These are phyloP conservation scores for Puccinia novopanici DNA, from an alignment of 1,284 basidiomycete genomes.

Conservation along the genomic window DNA sequence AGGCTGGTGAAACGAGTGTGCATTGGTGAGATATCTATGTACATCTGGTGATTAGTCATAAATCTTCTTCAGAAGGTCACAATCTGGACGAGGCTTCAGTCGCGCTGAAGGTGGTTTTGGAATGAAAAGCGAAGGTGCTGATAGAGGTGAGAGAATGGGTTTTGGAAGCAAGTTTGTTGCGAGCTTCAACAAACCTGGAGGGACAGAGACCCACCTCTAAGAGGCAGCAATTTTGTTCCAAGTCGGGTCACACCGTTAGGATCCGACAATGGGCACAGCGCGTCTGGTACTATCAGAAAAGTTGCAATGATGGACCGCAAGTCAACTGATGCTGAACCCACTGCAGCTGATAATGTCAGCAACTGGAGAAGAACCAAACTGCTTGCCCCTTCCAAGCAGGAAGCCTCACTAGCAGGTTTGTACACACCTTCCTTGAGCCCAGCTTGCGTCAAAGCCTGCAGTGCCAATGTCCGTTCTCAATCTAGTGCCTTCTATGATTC, in stretches of 20 bases:
- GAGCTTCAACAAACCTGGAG: slow-evolving; percentile 33
- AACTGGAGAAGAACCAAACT: slow-evolving; percentile 42
- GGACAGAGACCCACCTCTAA: slow-evolving; percentile 34
- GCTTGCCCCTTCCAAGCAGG: slow-evolving; percentile 5
- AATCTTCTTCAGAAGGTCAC: not conserved
- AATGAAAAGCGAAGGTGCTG: slow-evolving; percentile 28
- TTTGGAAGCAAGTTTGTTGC: slow-evolving; percentile 48
- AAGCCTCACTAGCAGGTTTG: slow-evolving; percentile 6
- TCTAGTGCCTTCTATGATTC: slow-evolving; percentile 3
- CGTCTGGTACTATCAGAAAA: slow-evolving; percentile 31
- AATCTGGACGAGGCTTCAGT: slow-evolving; percentile 39
- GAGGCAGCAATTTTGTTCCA: slow-evolving; percentile 38
- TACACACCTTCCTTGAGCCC: not conserved
- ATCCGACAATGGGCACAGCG: slow-evolving; percentile 41
- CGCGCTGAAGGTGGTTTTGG: slow-evolving; percentile 20
- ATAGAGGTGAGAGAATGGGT: slow-evolving; percentile 39
- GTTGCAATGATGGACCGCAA: slow-evolving; percentile 21
- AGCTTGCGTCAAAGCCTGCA: not conserved
- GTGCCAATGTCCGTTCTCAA: not conserved
- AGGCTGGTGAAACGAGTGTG: slow-evolving; percentile 55
- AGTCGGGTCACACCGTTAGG: slow-evolving; percentile 23
- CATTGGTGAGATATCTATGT: slow-evolving; percentile 52
- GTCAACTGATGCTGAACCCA: slow-evolving; percentile 15
- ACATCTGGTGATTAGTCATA: no score
- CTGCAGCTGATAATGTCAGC: slow-evolving; percentile 34